Base-by-base conservation (phyloP, 2,329 filamentous ascomycete species). In the Westerdykella ornata region DNA sequence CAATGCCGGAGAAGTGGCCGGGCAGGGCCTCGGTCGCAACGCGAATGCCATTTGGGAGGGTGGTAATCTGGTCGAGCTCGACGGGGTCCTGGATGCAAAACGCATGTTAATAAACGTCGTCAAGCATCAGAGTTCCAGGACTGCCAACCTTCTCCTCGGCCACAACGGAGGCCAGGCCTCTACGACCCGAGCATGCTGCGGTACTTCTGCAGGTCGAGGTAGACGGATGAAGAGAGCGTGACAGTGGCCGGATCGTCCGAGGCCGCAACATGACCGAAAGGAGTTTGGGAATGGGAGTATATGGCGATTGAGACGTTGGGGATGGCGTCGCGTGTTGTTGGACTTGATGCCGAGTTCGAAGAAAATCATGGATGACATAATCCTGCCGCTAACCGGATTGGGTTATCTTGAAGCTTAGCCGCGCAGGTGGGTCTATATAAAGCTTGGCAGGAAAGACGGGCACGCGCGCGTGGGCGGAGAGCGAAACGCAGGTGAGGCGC, bases 1-100 rank as follows among this genome's bases (percentile, higher is more conserved):
- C 92, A 13, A 98, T 85, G 38, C 88, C 92, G 3, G 89, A 86
- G 67, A 98, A 98, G 54, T 89, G 89, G 32, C 92, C 92, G 1
- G 90, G 89, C 9, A 97, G 77, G 42, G 89, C 88, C 66, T 98
- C 92, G 34, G 90, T 95, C 17, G 92, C 92, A 44, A 98, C 88
- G 43, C 90, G 86, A 51, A 98, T 72, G 60, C 92, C 92, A 76
- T 98, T 98, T 37, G 88, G 74, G 13, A 98, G 79, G 1, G 83
- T 89, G 6, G 89, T 94, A 57, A 97, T 83, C 52, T 84, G 75
- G 66, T 96, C 88, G 56, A 95, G 79, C 50, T 95, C 87, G 37
- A 82, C 82, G 12, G 88, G 87, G 62, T 97, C 89, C 80, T 86
- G 53, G 33, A 14, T 40, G 16, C 22, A 28, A 38, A 15, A 22